These are phyloP conservation scores for Trametes coccinea DNA, from an alignment of 768 basidiomycete genomes.

Conservation along the genomic window DNA sequence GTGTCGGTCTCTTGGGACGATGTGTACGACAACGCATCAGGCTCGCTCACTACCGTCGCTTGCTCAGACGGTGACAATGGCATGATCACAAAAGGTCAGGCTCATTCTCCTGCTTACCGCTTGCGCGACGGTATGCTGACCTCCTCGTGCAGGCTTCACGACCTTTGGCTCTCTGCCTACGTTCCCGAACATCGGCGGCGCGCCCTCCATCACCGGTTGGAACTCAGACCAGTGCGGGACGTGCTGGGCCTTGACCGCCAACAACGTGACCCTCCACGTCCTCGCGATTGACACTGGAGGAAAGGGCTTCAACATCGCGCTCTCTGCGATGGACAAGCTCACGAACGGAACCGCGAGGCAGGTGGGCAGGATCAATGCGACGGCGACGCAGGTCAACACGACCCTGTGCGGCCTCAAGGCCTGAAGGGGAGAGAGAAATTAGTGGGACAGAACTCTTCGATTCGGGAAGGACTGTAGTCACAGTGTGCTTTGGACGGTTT, in stretches of 20 bases:
- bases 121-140: too few species aligned
- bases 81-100: constrained; percentile 36
- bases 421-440: not conserved
- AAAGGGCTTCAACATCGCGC: constrained; percentile 41
- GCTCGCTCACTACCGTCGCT: constrained; percentile 45
- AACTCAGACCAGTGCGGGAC: constrained; percentile 57
- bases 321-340: constrained; percentile 33
- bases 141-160: constrained; percentile 44
- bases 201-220: constrained; percentile 48
- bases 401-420: not conserved
- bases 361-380: constrained; percentile 31
- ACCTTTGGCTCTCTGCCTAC: constrained; percentile 53
- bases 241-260: constrained; percentile 60
- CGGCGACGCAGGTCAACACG: constrained; percentile 2
- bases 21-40: constrained; percentile 48
- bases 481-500: too few species aligned
- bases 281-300: constrained; percentile 53
- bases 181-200: constrained; percentile 64
- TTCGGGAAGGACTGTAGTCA: too few species aligned
- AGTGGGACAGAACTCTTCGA: too few species aligned
- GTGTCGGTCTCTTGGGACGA: constrained; percentile 43
- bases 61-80: constrained; percentile 59
- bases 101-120: not conserved
- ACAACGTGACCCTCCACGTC: constrained; percentile 43
- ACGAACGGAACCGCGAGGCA: constrained; percentile 27